A percentile compares a stretch with the other conserved stretches of the same genome.
Evolutionary conservation across 352 stramenopile genomes (phyloP).

Genomic region (Globisporangium abappressorium): DNA sequence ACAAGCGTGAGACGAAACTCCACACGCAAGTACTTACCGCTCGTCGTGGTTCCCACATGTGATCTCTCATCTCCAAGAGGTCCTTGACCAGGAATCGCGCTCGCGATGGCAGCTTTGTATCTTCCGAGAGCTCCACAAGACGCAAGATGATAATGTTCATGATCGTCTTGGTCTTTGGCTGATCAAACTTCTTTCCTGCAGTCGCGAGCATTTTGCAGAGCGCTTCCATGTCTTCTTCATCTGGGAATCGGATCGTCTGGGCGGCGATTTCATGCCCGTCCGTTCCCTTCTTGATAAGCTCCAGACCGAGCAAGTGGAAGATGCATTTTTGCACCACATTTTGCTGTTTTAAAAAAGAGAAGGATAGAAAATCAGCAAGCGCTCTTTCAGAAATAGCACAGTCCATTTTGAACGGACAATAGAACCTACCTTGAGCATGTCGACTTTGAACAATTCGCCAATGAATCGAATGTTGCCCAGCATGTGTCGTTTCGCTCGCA

Average conservation of each 20-base stretch:
- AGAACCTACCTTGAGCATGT: slow-evolving; percentile 69
- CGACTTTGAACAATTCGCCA: slow-evolving; percentile 84
- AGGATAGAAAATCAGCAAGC: not conserved
- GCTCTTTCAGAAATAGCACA: not conserved
- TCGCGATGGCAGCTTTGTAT: slow-evolving; percentile 66
- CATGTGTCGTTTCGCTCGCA: slow-evolving; percentile 72
- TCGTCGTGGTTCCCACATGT: slow-evolving; percentile 83
- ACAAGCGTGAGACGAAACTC: not conserved
- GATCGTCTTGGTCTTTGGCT: slow-evolving; percentile 64
- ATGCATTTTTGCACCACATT: slow-evolving; percentile 72
- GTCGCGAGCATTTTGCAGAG: slow-evolving; percentile 86
- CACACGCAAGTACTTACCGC: slow-evolving; percentile 33
- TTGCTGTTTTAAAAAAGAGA: slow-evolving; percentile 31
- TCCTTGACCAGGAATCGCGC: slow-evolving; percentile 83
- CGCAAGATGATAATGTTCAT: slow-evolving; percentile 88
- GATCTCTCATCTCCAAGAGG: slow-evolving; percentile 79
- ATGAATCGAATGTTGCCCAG: slow-evolving; percentile 89
- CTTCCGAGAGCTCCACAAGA: slow-evolving; percentile 79
- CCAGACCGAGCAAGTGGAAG: slow-evolving; percentile 77
- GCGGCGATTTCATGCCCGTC: slow-evolving; percentile 44
- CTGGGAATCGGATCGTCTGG: slow-evolving; percentile 71
- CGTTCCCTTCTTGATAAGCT: slow-evolving; percentile 41
- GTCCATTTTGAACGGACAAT: not conserved
- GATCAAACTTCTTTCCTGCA: slow-evolving; percentile 85
- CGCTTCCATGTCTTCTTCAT: slow-evolving; percentile 82